Evolutionary conservation across 148 eudicot genomes (phyloP).

Genomic region (Polygonum aviculare): DNA sequence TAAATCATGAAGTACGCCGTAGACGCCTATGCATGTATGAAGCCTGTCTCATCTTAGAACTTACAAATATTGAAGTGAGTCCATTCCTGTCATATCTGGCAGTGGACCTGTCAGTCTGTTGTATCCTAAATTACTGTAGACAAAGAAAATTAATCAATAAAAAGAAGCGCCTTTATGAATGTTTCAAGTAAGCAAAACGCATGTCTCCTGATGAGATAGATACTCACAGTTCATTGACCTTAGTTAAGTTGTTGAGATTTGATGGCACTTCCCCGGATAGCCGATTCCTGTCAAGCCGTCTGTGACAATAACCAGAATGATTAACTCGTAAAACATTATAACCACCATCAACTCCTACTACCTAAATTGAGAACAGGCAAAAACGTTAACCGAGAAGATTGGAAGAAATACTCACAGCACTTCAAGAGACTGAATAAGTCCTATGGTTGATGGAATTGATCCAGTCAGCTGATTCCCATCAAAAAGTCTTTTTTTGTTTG

Average conservation of each 20-base stretch:
- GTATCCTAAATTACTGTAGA: conserved; percentile 60
- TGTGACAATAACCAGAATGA: conserved; percentile 14
- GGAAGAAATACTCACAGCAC: conserved; percentile 62
- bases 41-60: conserved; percentile 9
- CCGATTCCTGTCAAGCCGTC: conserved; percentile 76
- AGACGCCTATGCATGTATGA: not conserved
- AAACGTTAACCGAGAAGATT: conserved; percentile 1
- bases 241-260: conserved; percentile 71
- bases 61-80: conserved; percentile 70
- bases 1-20: not conserved
- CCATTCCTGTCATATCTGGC: conserved; percentile 72
- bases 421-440: conserved; percentile 65
- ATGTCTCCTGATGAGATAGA: conserved; percentile 11
- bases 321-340: not conserved
- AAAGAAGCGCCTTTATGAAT: not conserved
- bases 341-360: not conserved
- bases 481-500: conserved; percentile 36
- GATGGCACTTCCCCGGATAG: conserved; percentile 53
- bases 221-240: conserved; percentile 59
- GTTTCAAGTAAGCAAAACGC: not conserved
- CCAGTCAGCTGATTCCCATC: conserved; percentile 72
- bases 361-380: conserved; percentile 1
- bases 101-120: conserved; percentile 55
- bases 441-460: conserved; percentile 57
- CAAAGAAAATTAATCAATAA: not conserved